Percentiles rank a stretch among this genome's conserved stretches.
These are phyloP conservation scores for Teunomyces gatunensis DNA, from an alignment of 805 yeast species.

Conservation along the genomic window DNA sequence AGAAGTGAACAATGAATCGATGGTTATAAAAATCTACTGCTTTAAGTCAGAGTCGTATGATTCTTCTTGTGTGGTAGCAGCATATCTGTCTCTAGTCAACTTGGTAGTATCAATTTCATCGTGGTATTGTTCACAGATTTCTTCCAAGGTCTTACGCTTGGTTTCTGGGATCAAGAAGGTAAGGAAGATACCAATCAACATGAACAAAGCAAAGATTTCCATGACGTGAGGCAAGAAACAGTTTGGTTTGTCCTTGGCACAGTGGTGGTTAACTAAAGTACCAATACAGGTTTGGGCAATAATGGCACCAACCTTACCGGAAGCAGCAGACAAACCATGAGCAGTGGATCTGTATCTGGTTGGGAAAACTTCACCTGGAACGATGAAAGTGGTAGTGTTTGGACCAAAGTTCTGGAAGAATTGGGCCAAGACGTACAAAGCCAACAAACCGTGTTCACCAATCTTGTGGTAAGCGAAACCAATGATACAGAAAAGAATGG, in stretches of 20 bases:
- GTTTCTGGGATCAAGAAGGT: conserved; percentile 83
- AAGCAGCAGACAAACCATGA: conserved; percentile 91
- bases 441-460: conserved; percentile 64
- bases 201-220: conserved; percentile 91
- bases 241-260: conserved; percentile 56
- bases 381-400: conserved; percentile 84
- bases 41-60: conserved; percentile 33
- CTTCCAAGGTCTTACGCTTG: conserved; percentile 86
- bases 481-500: conserved; percentile 70
- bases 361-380: conserved; percentile 92
- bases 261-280: conserved; percentile 76
- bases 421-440: conserved; percentile 75
- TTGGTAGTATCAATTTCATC: conserved; percentile 63
- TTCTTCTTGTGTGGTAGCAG: conserved; percentile 26
- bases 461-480: conserved; percentile 82
- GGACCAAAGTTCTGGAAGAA: conserved; percentile 93
- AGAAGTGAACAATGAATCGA: neutral
- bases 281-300: conserved; percentile 87
- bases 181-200: conserved; percentile 72
- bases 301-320: conserved; percentile 90
- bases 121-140: conserved; percentile 75
- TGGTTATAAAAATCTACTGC: neutral
- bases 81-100: conserved; percentile 38
- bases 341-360: conserved; percentile 95
- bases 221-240: conserved; percentile 91